Conservation (phyloP, 208 protist genomes). For the Endotrypanum monterogeii region DNA sequence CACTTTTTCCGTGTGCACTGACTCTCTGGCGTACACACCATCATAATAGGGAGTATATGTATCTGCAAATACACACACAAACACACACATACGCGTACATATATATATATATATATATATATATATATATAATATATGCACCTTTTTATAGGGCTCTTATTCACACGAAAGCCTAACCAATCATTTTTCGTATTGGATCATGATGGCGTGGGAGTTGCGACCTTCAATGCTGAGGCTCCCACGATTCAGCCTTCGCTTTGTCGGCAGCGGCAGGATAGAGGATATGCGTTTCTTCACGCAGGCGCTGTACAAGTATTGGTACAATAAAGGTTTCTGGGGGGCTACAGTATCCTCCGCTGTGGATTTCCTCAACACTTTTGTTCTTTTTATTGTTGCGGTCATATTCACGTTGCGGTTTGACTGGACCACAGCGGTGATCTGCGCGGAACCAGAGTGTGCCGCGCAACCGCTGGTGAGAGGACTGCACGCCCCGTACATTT, state of each 20-base stretch:
- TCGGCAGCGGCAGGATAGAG: conserved; percentile 54
- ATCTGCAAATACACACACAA: background rate
- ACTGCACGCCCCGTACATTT: conserved; percentile 48
- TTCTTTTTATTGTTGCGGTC: conserved; percentile 49
- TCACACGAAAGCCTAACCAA: background rate
- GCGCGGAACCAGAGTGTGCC: conserved; percentile 61
- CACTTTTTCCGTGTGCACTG: background rate
- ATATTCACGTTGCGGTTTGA: conserved; percentile 68
- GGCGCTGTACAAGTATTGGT: conserved; percentile 73
- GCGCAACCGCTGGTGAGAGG: conserved; percentile 36
- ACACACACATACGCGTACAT: too few relatives aligned
- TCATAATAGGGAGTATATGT: background rate
- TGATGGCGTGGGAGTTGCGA: conserved; percentile 27
- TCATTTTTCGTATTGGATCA: background rate
- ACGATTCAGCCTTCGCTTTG: conserved; percentile 47
- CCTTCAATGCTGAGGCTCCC: conserved; percentile 22
- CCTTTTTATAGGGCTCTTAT: too few relatives aligned
- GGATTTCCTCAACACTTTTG: conserved; percentile 68
- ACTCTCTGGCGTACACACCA: too few relatives aligned
- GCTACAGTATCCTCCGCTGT: conserved; percentile 52
- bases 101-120: too few relatives aligned
- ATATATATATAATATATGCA: too few relatives aligned
- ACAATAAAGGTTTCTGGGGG: conserved; percentile 74
- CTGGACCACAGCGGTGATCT: conserved; percentile 58
- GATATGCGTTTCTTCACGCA: conserved; percentile 75